Base-by-base conservation (phyloP, 2,329 filamentous ascomycete genomes). In the Fusarium sp. region DNA sequence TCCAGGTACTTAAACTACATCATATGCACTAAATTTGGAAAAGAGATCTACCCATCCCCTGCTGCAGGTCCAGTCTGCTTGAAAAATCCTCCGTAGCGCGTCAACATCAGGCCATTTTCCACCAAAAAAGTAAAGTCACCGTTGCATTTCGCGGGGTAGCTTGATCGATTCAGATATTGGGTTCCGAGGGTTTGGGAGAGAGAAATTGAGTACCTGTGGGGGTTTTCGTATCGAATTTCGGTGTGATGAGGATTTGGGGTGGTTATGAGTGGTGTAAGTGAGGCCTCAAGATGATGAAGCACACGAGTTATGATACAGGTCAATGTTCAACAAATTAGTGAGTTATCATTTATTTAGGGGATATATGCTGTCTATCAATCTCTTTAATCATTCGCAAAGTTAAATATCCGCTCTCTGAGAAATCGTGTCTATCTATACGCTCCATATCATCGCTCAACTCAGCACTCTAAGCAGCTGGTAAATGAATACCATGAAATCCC, bases 401-500 rank as follows among this genome's bases (percentile, higher is more conserved):
- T 14, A 7, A 14, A 18, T 4, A 12, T 27, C 45, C 12, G 8
- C n/a, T 32, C 27, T 7, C 6, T n/a, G 9, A n/a, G 23, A 35
- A 38, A 18, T 17, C 38, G 18, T 50, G 9, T 68, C 56, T 68
- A 46, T 56, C 38, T 26, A 33, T 15, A 38, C 32, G 9, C 11
- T 30, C 30, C 30, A 30, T 30, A 35, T 35, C 20, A 37, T n/a
- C 17, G 13, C 40, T 44, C 32, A 37, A 44, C 3, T 14, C n/a
- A 6, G 3, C 38, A 12, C 11, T 42, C n/a, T 46, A 60, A 26
- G 42, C 37, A 46, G 49, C 20, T 13, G 78, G 71, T 3, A 80
- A 67, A 65, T 90, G 88, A 17, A 84, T 75, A 0, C 91, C 91
- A 78, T 93, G 91, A 69, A 93, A 91, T 0, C 90, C 90, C 65